phyloP scores from a whole-genome alignment of 768 basidiomycete species.

The Boletellus emodensis region DNA sequence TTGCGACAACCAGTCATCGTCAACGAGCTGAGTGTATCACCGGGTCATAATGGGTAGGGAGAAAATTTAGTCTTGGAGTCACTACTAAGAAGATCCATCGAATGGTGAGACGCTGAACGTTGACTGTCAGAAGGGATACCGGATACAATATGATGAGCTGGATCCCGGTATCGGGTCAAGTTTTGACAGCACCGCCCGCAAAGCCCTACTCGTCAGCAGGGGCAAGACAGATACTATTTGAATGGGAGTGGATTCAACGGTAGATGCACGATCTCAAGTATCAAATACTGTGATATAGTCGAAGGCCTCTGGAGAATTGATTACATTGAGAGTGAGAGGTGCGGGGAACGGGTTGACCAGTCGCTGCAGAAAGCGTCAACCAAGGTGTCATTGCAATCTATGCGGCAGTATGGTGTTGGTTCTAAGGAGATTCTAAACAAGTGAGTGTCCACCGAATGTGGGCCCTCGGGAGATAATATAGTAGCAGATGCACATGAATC shows the following conservation, averaged over 20 bases:
- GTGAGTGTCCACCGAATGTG: conserved; percentile 10
- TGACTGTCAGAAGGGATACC: conserved; percentile 81
- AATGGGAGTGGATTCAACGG: conserved; percentile 75
- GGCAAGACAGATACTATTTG: conserved; percentile 55
- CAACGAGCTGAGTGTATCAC: conserved; percentile 59
- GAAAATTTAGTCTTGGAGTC: conserved; percentile 35
- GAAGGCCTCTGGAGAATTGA: conserved; percentile 65
- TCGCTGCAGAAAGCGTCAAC: conserved; percentile 68
- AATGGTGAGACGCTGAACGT: conserved; percentile 47
- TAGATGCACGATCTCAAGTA: conserved; percentile 61
- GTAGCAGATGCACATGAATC: conserved; percentile 34
- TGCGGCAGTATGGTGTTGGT: conserved; percentile 40
- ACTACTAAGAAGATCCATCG: conserved; percentile 32
- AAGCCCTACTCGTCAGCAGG: conserved; percentile 61
- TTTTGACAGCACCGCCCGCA: conserved; percentile 62
- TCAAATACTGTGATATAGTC: conserved; percentile 52
- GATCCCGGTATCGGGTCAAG: conserved; percentile 80
- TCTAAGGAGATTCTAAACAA: conserved; percentile 84
- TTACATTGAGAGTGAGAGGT: conserved; percentile 62
- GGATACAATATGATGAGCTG: conserved; percentile 62
- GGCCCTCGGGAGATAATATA: not conserved
- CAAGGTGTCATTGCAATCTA: conserved; percentile 64
- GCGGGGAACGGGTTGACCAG: conserved; percentile 62
- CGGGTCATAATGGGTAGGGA: conserved; percentile 47
- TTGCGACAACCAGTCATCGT: conserved; percentile 46